These are phyloP conservation scores for Rhynchosporium graminicola DNA, from an alignment of 2,329 filamentous ascomycete species.

Conservation along the genomic window DNA sequence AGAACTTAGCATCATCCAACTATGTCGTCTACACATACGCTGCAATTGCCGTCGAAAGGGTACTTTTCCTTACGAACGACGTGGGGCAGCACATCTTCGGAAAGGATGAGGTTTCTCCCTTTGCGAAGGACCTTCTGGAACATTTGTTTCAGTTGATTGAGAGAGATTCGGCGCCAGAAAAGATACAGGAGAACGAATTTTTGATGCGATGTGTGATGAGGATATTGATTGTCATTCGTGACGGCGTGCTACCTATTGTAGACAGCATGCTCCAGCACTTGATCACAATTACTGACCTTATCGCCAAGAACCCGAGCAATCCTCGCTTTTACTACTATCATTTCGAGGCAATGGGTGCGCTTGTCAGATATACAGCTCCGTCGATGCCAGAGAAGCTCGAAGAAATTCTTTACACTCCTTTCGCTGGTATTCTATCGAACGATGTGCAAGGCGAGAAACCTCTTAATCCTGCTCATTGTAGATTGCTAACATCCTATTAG, in stretches of 20 bases:
- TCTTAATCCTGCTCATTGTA: not conserved
- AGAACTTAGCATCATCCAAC: conserved; percentile 84
- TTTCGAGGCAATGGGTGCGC: conserved; percentile 89
- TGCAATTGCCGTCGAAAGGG: conserved; percentile 92
- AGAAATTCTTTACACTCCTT: conserved; percentile 77
- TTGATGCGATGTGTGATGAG: conserved; percentile 98
- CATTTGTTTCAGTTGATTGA: conserved; percentile 92
- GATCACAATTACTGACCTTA: conserved; percentile 86
- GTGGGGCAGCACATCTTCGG: conserved; percentile 77
- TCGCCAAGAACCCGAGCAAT: conserved; percentile 94
- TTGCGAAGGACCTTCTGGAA: conserved; percentile 82
- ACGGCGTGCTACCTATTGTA: conserved; percentile 71
- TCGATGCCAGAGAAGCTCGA: conserved; percentile 74
- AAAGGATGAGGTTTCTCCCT: conserved; percentile 73
- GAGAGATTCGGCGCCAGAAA: conserved; percentile 79
- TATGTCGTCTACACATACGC: conserved; percentile 98
- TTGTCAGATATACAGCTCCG: conserved; percentile 74
- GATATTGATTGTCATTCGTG: conserved; percentile 90
- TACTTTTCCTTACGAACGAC: conserved; percentile 79
- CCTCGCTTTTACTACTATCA: conserved; percentile 98
- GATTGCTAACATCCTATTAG: conserved; percentile 49
- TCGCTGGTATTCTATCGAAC: conserved; percentile 75
- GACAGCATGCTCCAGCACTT: conserved; percentile 82
- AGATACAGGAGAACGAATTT: conserved; percentile 98
- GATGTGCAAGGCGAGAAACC: conserved; percentile 70